Base-by-base conservation (phyloP, 2,329 filamentous ascomycete species). In the Fusarium torulosum region DNA sequence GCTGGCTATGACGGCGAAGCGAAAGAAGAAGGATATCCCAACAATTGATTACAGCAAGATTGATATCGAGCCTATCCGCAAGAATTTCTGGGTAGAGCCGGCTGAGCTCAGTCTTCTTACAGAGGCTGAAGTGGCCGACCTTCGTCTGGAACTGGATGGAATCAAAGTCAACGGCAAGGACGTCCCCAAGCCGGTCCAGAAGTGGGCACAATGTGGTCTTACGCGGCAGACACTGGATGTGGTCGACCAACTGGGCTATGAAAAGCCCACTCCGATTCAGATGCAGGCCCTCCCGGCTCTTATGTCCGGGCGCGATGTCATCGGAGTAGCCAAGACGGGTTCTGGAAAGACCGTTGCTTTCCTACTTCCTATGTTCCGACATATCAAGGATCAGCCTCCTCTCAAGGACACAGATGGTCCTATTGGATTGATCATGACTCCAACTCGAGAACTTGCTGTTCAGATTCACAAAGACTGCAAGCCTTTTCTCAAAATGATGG, bases 301-400 rank as follows among this genome's bases (percentile, higher is more conserved):
- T 74, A 97, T 98, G 92, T 97, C 94, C 27, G 96, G 96, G 11
- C 89, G 94, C 70, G 96, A 99, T 81, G 92, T 97, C 37, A 93
- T 99, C 67, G 96, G 94, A 69, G 94, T 99, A 53, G 96, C 96
- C 19, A 98, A 98, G 82, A 99, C 96, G 25, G 96, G 96, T 7
- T 98, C 96, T 25, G 96, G 96, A 77, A 99, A 99, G 82, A 99
- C 96, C 0, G 89, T 98, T 73, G 96, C 96, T 7, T 99, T 98
- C 76, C 81, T 97, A 29, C 86, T 99, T 43, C 96, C 96, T 37
- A 97, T 98, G 93, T 97, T 99, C 77, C 89, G 96, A 56, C 96
- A 99, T 77, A 97, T 98, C 81, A 96, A 95, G 79, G 96, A 98
- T 75, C 96, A 99, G 76, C 85, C 89, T 49, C 89, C 91, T 0